A percentile compares a stretch with the other conserved stretches of the same genome.
These are phyloP conservation scores for Fusarium avenaceum DNA, from an alignment of 2,329 filamentous ascomycete genomes.

Conservation along the genomic window DNA sequence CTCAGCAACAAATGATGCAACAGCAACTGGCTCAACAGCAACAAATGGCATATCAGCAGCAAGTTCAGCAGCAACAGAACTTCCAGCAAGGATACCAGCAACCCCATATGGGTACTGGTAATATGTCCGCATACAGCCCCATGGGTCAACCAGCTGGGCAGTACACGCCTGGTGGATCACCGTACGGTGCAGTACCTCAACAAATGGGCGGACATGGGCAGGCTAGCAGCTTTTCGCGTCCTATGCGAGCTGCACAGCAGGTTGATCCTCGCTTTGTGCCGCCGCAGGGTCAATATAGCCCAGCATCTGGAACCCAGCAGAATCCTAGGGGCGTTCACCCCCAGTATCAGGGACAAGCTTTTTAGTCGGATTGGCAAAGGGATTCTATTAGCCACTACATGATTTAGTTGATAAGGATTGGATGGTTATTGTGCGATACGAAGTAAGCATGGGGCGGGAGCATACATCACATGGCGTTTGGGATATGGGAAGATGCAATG, in stretches of 20 bases:
- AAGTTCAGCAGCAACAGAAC: slow-evolving; percentile 57
- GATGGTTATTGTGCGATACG: slow-evolving; percentile 27
- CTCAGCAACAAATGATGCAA: slow-evolving; percentile 47
- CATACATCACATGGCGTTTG: slow-evolving; percentile 41
- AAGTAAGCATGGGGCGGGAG: slow-evolving; percentile 30
- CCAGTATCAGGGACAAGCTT: slow-evolving; percentile 56
- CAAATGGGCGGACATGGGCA: slow-evolving; percentile 41
- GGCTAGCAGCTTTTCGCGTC: slow-evolving; percentile 52
- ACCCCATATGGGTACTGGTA: slow-evolving; percentile 46
- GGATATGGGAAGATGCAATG: slow-evolving; percentile 27
- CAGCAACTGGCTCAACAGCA: slow-evolving; percentile 48
- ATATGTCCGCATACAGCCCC: slow-evolving; percentile 45
- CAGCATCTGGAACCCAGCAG: slow-evolving; percentile 37
- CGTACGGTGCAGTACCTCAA: slow-evolving; percentile 44
- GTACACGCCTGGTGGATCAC: slow-evolving; percentile 39
- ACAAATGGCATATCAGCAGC: slow-evolving; percentile 60
- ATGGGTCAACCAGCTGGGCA: slow-evolving; percentile 43
- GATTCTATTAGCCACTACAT: background rate
- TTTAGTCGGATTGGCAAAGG: slow-evolving; percentile 41
- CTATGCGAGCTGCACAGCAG: slow-evolving; percentile 50
- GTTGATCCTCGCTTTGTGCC: slow-evolving; percentile 49
- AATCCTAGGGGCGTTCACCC: slow-evolving; percentile 45
- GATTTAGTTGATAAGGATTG: slow-evolving; percentile 18
- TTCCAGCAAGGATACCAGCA: slow-evolving; percentile 45
- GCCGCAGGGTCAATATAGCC: slow-evolving; percentile 51